Evolutionary conservation across 2,329 filamentous ascomycete species (phyloP), one percentile per base, ranked within the genome.

Genomic region (Thielaviopsis musarum): DNA sequence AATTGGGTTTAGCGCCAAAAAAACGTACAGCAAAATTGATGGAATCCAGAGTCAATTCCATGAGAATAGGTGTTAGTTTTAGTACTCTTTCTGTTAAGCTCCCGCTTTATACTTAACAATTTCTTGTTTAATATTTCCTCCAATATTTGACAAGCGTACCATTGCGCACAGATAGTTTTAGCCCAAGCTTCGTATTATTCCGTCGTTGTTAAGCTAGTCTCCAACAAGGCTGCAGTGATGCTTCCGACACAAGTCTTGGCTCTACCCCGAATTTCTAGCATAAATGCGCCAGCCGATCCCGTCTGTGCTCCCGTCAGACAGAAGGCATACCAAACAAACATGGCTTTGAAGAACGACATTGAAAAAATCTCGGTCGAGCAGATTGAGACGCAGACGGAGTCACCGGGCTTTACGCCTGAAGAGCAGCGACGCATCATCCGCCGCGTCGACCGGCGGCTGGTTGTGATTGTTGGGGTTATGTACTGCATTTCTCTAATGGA

Each of bases 401-500:
- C 28, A 54, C 56, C 19, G 63, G 67, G 62, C 66, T 83, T 84
- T 69, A 76, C 79, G 0, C 75, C 75, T 0, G 70, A 74, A 19
- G 83, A 91, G 70, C 79, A 86, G 71, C 80, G 74, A 67, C 77
- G 72, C 51, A 87, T 93, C 66, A 81, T 90, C 51, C 75, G 77
- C 59, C 80, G 81, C 13, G 75, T 93, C 64, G 88, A 94, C 69
- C 72, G 75, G 30, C 80, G 83, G 1, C 72, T 87, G 3, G 79
- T 86, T 49, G 67, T 77, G 3, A 82, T 78, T 1, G 78, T 82
- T 4, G 83, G 83, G 21, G 67, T 77, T 64, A 78, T 89, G 72
- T 91, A 91, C 70, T 88, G 85, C 67, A 76, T 88, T 65, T 85
- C 80, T 64, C 72, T 91, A 61, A 87, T 91, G 81, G 88, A 93